These are phyloP conservation scores for Isabelozyma rhagii DNA, from an alignment of 805 yeast species.

Conservation along the genomic window DNA sequence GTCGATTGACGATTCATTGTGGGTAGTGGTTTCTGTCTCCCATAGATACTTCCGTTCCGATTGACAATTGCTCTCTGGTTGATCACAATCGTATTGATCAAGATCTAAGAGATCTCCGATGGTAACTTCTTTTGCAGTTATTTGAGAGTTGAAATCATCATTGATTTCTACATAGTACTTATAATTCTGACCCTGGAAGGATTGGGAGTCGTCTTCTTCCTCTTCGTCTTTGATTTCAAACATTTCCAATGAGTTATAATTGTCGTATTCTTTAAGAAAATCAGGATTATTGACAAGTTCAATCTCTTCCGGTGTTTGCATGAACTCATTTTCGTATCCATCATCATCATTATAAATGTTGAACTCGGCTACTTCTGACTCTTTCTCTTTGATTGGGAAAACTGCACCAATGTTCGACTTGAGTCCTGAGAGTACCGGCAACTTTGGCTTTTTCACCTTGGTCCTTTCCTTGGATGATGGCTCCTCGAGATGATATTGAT, in stretches of 20 bases:
- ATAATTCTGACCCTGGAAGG: background rate
- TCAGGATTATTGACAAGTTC: background rate
- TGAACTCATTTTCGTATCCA: slow-evolving; percentile 14
- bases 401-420: background rate
- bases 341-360: slow-evolving; percentile 14
- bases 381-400: background rate
- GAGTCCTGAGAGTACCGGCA: background rate
- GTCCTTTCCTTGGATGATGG: background rate
- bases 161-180: background rate
- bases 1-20: too few relatives aligned
- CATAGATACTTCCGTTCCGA: too few relatives aligned
- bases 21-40: too few relatives aligned
- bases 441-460: background rate
- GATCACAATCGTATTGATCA: too few relatives aligned
- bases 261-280: slow-evolving; percentile 1
- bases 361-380: background rate
- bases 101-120: too few relatives aligned
- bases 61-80: too few relatives aligned
- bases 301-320: background rate
- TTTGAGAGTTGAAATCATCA: background rate
- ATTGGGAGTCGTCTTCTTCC: slow-evolving; percentile 1
- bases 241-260: slow-evolving; percentile 4
- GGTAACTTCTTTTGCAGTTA: too few relatives aligned
- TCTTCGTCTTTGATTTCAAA: slow-evolving; percentile 3
- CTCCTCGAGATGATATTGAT: background rate